Base-by-base conservation (phyloP, 2,329 filamentous ascomycete genomes). In the Coniella vitis region DNA sequence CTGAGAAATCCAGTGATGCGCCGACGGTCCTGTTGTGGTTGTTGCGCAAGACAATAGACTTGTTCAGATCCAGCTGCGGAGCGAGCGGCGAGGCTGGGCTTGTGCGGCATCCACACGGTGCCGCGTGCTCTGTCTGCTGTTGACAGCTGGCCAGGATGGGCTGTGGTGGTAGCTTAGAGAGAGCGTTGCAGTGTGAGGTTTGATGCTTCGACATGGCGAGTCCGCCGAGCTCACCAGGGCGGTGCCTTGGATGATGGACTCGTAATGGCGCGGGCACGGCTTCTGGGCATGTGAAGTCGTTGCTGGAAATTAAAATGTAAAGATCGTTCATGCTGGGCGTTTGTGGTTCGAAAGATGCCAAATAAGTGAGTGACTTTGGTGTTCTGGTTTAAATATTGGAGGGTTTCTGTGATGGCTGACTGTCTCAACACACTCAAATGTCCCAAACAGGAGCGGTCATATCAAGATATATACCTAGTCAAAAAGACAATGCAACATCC, bases 1-100 rank as follows among this genome's bases (percentile, higher is more conserved):
- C 22, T 12, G 45, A 47, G 35, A 47, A 47, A 36, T 47, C 45
- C n/a, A 47, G 36, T 12, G 45, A 47, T 17, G 45, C 10, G 7
- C 25, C 13, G 21, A 17, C 20, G 3, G n/a, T 32, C 7, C 22
- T 40, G 19, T 9, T 16, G 17, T 10, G 16, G 8, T 20, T 10
- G 36, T 29, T 34, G 25, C 13, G 17, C 8, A 9, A 14, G 3
- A 25, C 31, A 4, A 36, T 34, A 17, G 45, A 47, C 9, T 10
- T 29, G 25, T 10, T 29, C 25, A 29, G 10, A 10, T 29, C 25
- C 25, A 29, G 5, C 25, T 29, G 25, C 10, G 25, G 25, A 29
- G 36, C 9, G 14, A 35, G 17, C 14, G 36, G 37, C 29, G 45
- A 40, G 2, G 4, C 10, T 16, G 45, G 37, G 20, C 37, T 35